phyloP scores from a whole-genome alignment of 169 alveolate species.

The Fabrea salina region DNA sequence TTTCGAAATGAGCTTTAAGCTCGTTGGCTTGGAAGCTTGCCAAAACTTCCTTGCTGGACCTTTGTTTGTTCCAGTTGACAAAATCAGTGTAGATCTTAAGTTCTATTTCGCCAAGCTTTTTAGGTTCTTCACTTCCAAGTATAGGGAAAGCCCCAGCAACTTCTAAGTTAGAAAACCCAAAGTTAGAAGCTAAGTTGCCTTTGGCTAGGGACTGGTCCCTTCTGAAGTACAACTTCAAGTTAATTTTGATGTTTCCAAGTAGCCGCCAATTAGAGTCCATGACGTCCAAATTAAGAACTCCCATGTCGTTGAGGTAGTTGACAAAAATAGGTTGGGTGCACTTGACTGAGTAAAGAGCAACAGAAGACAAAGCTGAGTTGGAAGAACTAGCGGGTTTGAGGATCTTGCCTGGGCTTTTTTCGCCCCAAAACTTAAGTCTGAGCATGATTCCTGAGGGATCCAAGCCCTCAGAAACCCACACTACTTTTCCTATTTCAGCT shows the following conservation, averaged over 20 bases:
- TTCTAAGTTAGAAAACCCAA: conserved; percentile 16
- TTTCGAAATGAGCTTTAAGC: neutral
- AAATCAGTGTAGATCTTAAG: neutral
- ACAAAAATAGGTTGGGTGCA: conserved; percentile 25
- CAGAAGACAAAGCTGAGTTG: neutral
- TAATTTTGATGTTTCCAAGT: conserved; percentile 12
- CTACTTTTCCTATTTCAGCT: neutral
- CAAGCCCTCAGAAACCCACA: neutral
- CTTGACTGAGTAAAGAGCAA: neutral
- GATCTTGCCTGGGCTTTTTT: neutral
- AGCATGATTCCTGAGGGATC: neutral
- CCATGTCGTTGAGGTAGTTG: conserved; percentile 20
- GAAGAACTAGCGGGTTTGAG: neutral
- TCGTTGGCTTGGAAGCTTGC: neutral
- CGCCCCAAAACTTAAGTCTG: conserved; percentile 26
- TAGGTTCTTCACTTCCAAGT: neutral
- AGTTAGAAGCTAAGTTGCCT: conserved; percentile 16
- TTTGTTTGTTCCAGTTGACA: neutral
- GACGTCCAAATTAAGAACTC: neutral
- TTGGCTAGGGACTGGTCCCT: neutral
- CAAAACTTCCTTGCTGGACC: neutral
- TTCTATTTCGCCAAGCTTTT: conserved; percentile 29
- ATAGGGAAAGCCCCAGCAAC: conserved; percentile 26
- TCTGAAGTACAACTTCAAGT: conserved; percentile 1
- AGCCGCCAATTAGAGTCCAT: neutral